Conservation (phyloP, 2,329 filamentous ascomycete species). For the Penicillium sp. region DNA sequence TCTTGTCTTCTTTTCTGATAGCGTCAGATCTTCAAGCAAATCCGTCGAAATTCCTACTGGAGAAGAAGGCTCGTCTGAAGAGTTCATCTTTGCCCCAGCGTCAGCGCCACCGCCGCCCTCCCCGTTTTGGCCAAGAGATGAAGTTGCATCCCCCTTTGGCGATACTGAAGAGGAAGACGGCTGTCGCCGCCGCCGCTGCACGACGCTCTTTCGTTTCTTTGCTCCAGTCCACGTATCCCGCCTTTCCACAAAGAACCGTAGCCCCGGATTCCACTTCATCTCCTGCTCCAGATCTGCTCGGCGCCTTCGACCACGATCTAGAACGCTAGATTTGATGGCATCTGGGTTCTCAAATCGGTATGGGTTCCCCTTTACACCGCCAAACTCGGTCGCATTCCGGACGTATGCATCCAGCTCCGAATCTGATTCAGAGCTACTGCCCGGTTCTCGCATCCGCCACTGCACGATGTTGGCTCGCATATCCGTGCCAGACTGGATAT, state of each 20-base stretch:
- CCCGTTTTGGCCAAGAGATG: background rate
- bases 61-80: background rate
- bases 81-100: background rate
- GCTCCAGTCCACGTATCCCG: constrained; percentile 85
- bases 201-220: constrained; percentile 21
- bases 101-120: background rate
- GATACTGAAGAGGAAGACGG: background rate
- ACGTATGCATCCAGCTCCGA: constrained; percentile 26
- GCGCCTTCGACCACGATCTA: constrained; percentile 53
- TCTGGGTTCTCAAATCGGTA: constrained; percentile 41
- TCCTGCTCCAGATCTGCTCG: constrained; percentile 60
- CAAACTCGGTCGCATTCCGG: constrained; percentile 16
- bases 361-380: constrained; percentile 14
- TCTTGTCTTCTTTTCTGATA: constrained; percentile 1
- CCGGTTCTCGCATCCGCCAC: constrained; percentile 36
- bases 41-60: constrained; percentile 1
- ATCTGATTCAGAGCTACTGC: constrained; percentile 32
- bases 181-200: background rate
- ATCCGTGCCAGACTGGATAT: constrained; percentile 3
- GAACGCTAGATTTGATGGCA: constrained; percentile 35
- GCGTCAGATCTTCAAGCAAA: constrained; percentile 4
- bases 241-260: constrained; percentile 73
- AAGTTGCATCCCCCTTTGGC: background rate
- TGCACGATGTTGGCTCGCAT: constrained; percentile 22
- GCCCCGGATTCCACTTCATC: constrained; percentile 72